Conservation (phyloP, 2,329 filamentous ascomycete genomes). For the Xylariomycetidae sp. region DNA sequence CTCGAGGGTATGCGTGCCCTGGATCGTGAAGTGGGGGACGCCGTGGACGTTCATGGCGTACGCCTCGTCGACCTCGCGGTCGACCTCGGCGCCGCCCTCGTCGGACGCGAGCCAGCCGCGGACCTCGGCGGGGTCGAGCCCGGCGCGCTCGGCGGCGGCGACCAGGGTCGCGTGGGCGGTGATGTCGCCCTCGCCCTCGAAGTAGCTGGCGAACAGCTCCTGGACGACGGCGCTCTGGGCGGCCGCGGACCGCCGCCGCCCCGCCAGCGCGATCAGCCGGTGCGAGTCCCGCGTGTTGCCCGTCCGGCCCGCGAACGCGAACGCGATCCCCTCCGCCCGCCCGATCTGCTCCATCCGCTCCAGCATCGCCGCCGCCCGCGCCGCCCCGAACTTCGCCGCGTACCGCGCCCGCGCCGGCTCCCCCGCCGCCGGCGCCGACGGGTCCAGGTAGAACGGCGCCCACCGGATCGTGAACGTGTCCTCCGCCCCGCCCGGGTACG, state of each 20-base stretch:
- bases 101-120: conserved; percentile 26
- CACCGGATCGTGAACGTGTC: conserved; percentile 71
- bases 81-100: conserved; percentile 40
- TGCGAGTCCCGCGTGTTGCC: conserved; percentile 79
- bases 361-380: conserved; percentile 51
- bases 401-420: conserved; percentile 47
- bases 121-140: conserved; percentile 42
- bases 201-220: conserved; percentile 53
- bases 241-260: conserved; percentile 41
- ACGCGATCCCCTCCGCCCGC: conserved; percentile 61
- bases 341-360: conserved; percentile 53
- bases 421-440: conserved; percentile 44
- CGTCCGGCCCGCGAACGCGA: conserved; percentile 63
- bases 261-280: conserved; percentile 67
- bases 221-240: conserved; percentile 53
- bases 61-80: conserved; percentile 40
- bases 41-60: conserved; percentile 46
- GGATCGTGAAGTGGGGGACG: conserved; percentile 63
- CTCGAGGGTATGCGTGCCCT: conserved; percentile 54
- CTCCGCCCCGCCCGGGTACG: conserved; percentile 48
- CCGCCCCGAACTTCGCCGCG: conserved; percentile 58
- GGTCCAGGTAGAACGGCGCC: conserved; percentile 77
- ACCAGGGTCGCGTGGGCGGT: conserved; percentile 42
- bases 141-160: conserved; percentile 42
- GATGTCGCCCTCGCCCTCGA: conserved; percentile 53